phyloP scores from a whole-genome alignment of 345 rosid genomes.

The Syzygium aromaticum region DNA sequence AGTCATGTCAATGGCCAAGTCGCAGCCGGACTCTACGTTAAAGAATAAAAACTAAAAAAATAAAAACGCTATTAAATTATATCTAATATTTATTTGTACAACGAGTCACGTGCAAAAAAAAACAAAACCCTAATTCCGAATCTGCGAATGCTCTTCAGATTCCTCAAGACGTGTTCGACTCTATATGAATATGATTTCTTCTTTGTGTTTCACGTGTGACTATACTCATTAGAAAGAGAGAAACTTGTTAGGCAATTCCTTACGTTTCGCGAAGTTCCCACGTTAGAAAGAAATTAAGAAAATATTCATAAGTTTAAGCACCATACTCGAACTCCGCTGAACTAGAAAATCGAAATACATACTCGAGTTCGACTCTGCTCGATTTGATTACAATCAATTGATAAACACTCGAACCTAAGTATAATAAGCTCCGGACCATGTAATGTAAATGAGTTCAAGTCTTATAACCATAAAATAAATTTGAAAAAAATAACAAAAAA shows the following conservation, averaged over 20 bases:
- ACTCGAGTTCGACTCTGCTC: not conserved
- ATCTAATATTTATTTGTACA: not conserved
- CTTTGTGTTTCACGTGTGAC: no score
- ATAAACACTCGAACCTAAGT: not conserved
- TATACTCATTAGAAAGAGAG: no score
- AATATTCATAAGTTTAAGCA: not conserved
- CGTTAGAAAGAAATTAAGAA: no score
- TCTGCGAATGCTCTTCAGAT: no score
- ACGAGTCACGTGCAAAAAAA: not conserved
- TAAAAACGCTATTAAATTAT: not conserved
- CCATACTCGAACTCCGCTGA: not conserved
- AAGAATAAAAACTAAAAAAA: not conserved
- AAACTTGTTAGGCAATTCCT: no score
- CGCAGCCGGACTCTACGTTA: not conserved
- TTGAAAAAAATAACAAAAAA: not conserved
- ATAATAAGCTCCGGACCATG: not conserved
- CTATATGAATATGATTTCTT: no score
- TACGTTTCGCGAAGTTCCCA: rapidly evolving
- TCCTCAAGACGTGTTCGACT: no score
- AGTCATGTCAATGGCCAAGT: not conserved
- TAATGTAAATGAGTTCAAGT: not conserved
- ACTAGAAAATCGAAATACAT: not conserved
- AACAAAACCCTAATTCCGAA: not conserved
- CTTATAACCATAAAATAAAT: not conserved
- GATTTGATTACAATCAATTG: not conserved